phyloP scores from a whole-genome alignment of 2,329 filamentous ascomycete genomes.

The Alternaria viburni region DNA sequence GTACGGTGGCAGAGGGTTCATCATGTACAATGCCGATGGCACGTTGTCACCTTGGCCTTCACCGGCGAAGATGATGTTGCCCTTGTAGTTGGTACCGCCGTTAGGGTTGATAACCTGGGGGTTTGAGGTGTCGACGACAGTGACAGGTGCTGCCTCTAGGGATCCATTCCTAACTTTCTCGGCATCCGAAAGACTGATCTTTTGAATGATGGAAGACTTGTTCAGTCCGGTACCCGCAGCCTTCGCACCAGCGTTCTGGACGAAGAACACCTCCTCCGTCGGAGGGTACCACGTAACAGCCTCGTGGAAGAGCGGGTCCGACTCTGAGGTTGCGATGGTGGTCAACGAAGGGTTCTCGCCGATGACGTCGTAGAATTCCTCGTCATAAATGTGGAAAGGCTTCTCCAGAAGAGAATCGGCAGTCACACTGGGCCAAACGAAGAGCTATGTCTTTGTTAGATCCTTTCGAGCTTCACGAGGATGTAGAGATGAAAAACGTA shows the following conservation, averaged over 20 bases:
- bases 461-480: background rate
- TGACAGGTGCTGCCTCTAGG: slow-evolving; percentile 25
- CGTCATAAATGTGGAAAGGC: slow-evolving; percentile 35
- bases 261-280: slow-evolving; percentile 33
- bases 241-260: slow-evolving; percentile 31
- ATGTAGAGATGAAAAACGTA: slow-evolving; percentile 7
- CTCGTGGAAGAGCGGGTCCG: slow-evolving; percentile 34
- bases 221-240: slow-evolving; percentile 33
- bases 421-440: slow-evolving; percentile 30
- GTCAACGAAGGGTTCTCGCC: slow-evolving; percentile 29
- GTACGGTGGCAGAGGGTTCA: slow-evolving; percentile 32
- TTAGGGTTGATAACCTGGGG: slow-evolving; percentile 36
- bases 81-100: slow-evolving; percentile 30
- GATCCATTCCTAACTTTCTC: slow-evolving; percentile 31
- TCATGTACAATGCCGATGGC: slow-evolving; percentile 29
- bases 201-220: slow-evolving; percentile 35
- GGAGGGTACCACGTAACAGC: slow-evolving; percentile 32
- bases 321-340: slow-evolving; percentile 27
- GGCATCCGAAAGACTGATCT: slow-evolving; percentile 31
- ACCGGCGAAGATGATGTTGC: slow-evolving; percentile 33
- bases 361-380: slow-evolving; percentile 34
- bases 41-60: slow-evolving; percentile 30
- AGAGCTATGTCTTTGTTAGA: slow-evolving; percentile 20
- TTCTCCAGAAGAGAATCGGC: slow-evolving; percentile 26
- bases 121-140: slow-evolving; percentile 29